Evolutionary conservation across 106 monocot genomes (phyloP), one percentile per base, ranked within the genome.

Genomic region (Iris macrosiphon): DNA sequence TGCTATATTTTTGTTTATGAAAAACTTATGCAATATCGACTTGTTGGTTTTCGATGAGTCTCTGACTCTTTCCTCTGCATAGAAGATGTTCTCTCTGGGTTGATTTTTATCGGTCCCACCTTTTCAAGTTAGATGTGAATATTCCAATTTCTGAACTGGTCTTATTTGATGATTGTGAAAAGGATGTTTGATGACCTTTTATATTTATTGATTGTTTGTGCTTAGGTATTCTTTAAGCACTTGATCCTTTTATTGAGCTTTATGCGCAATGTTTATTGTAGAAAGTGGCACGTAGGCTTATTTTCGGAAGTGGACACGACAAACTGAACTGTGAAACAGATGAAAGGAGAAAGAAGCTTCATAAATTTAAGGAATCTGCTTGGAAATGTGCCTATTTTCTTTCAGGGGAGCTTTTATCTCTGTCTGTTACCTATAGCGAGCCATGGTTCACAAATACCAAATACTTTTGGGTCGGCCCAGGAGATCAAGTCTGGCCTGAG

Each of bases 341-440:
- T 60, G 70, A 52, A 22, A 81, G 60, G 51, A 75, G 73, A 51
- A 89, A 82, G 65, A 81, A 79, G 44, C 57, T 88, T 44, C 84
- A 70, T 3, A 94, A 88, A 53, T 94, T 94, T 54, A 94, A 94
- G 70, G 94, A 94, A 68, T 94, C 94, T 20, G 88, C 94, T 13
- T 94, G 88, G 88, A 94, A 94, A 42, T 94, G 66, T 57, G 41
- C 85, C 38, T 94, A 89, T 73, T 94, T 72, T 79, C 72, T 85
- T 29, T 79, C 94, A 11, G 75, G 51, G 9, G 95, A 95, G 61
- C n/a, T 77, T 64, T 57, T 95, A 3, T 57, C 82, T 60, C 31
- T 89, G 8, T 76, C 52, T 63, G 89, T 89, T 62, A 95, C 95
- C 55, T 81, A 95, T 60, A 63, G 80, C 25, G 95, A 95, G 27